Evolutionary conservation across 1,139 yeast species (phyloP).

Genomic region (Nakaseomyces delphensis): DNA sequence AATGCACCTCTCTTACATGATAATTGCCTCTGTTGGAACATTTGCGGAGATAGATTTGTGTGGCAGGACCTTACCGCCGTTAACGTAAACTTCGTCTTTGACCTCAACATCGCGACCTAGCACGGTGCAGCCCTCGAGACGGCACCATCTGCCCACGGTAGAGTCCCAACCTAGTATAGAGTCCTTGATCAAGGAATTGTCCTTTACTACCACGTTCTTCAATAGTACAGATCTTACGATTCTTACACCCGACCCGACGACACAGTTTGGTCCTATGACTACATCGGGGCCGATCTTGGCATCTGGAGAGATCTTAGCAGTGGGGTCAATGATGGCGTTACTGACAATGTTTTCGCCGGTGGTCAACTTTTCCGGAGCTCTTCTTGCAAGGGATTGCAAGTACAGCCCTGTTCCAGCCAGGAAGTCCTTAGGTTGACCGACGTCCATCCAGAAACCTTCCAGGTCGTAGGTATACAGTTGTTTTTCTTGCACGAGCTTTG

Average conservation of each 20-base stretch:
- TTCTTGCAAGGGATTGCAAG: constrained; percentile 78
- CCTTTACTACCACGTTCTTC: constrained; percentile 85
- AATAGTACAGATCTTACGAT: constrained; percentile 90
- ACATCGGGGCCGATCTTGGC: constrained; percentile 99
- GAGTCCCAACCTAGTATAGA: constrained; percentile 99
- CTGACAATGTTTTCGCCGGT: constrained; percentile 72
- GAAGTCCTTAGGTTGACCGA: constrained; percentile 99
- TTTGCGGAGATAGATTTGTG: constrained; percentile 95
- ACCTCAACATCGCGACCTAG: constrained; percentile 98
- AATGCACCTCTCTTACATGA: constrained; percentile 58
- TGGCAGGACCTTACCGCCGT: constrained; percentile 98
- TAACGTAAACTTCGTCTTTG: constrained; percentile 96
- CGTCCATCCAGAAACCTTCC: constrained; percentile 99
- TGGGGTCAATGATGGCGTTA: constrained; percentile 88
- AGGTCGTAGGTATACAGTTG: constrained; percentile 90
- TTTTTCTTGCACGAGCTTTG: constrained; percentile 80
- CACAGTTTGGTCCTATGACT: constrained; percentile 93
- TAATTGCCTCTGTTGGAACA: constrained; percentile 95
- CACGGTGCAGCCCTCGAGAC: constrained; percentile 95
- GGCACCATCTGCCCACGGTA: constrained; percentile 97
- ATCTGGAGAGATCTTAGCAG: constrained; percentile 85
- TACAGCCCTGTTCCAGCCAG: constrained; percentile 91
- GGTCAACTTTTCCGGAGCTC: constrained; percentile 60
- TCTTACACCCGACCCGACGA: constrained; percentile 98
- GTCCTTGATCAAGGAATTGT: constrained; percentile 96